phyloP scores from a whole-genome alignment of 1,284 basidiomycete genomes.

The Cystobasidium sp. region DNA sequence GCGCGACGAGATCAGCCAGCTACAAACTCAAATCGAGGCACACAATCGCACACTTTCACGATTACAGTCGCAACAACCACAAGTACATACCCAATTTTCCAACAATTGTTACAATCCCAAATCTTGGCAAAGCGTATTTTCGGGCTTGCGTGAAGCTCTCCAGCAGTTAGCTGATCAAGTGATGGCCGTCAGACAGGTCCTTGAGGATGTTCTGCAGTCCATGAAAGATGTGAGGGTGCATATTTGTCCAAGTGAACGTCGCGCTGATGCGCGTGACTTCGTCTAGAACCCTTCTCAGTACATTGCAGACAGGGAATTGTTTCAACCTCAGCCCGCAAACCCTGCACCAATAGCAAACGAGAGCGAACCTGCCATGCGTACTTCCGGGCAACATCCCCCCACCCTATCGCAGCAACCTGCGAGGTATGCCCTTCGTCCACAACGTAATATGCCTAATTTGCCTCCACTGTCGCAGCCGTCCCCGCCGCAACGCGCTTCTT shows the following conservation, averaged over 20 bases:
- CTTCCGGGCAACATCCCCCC: too few species aligned
- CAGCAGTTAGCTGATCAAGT: slow-evolving; percentile 46
- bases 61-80: slow-evolving; percentile 14
- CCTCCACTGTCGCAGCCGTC: slow-evolving; percentile 7
- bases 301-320: background rate
- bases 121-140: slow-evolving; percentile 38
- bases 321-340: too few species aligned
- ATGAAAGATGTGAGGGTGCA: slow-evolving; percentile 21
- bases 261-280: background rate
- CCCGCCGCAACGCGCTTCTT: slow-evolving; percentile 9
- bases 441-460: background rate
- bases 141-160: slow-evolving; percentile 42
- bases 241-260: background rate
- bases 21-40: slow-evolving; percentile 15
- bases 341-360: too few species aligned
- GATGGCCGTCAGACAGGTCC: slow-evolving; percentile 45
- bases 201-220: slow-evolving; percentile 46
- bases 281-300: background rate
- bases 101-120: background rate
- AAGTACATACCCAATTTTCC: background rate
- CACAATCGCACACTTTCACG: slow-evolving; percentile 13
- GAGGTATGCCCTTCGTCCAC: too few species aligned
- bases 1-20: slow-evolving; percentile 21
- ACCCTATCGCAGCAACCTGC: too few species aligned
- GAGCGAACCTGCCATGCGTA: too few species aligned